Evolutionary conservation across 2,329 filamentous ascomycete species (phyloP), one percentile per base, ranked within the genome.

Genomic region (Mycosphaerella arachidis): DNA sequence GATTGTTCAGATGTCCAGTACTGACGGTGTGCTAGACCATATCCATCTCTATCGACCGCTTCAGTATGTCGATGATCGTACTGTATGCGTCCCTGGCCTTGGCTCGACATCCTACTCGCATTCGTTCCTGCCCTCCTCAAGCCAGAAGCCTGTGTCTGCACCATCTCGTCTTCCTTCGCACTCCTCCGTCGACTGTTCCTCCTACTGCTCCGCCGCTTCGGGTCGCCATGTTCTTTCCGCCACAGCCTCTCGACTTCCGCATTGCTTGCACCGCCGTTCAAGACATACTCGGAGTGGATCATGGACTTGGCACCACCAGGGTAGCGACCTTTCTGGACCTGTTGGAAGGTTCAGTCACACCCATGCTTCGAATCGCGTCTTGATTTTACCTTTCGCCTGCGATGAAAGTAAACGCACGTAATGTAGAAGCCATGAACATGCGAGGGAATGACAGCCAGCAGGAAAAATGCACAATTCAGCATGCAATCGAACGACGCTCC

Each of bases 351-450:
- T 30, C 48, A 43, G 51, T 16, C 27, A 18, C 16, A 24, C 3
- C 1, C 24, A 24, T 24, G 1, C 24, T 24, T 1, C 3, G 24
- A 24, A 2, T 24, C 3, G 24, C 24, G 24, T 24, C 24, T 24
- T 24, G 1, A 24, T 24, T 53, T 29, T 58, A 73, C 71, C 64
- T 74, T 75, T 4, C 67, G 66, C 50, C 72, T 68, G 33, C 76
- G 68, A 46, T 72, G 71, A 63, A 76, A 77, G 61, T 76, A 78
- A 0, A 71, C 72, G 58, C 72, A 72, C 31, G 67, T 71, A 54
- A 78, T 70, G 63, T 77, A 77, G 64, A 78, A 77, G 45, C 73
- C 75, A 59, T 78, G 76, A 4, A 77, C 64, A 57, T 78, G 74
- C 4, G 68, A 71, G 2, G 75, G 76, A 7, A 78, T 70, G 24